Base-by-base conservation (phyloP, 805 yeast species). In the Middelhovenomyces tepae region DNA sequence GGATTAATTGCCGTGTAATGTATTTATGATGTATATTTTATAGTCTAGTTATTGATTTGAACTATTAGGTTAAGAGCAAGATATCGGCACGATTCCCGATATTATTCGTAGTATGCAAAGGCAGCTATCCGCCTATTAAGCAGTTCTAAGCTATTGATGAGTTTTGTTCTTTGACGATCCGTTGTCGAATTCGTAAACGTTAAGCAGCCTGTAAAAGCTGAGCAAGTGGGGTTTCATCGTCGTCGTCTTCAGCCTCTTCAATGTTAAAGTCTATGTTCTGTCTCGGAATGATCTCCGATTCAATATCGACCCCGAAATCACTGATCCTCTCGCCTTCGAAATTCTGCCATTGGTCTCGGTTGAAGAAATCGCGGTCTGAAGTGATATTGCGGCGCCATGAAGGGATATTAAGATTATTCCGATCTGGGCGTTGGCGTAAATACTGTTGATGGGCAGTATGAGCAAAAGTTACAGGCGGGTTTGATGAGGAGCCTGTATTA, bases 231-330 rank as follows among this genome's bases (percentile, higher is more conserved):
- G 30, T 10, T 22, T 22, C 23, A 21, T 23, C 10, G 13, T 23
- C 6, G 7, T 23, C 10, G 14, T n/a, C n/a, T n/a, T n/a, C n/a
- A n/a, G n/a, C n/a, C n/a, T n/a, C n/a, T n/a, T n/a, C n/a, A n/a
- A n/a, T n/a, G n/a, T n/a, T n/a, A n/a, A n/a, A n/a, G 9, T 5
- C 4, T 31, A 9, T 8, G 5, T 11, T 27, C 36, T 14, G 14
- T 26, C n/a, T 24, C 23, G 48, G 53, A 6, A 45, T 45, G 31
- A 56, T 64, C 46, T 77, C 86, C 2, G 75, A 74, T 1, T 73
- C 79, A 5, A 71, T 38, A 50, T 87, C 96, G 2, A 89, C 97
- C 0, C 97, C 97, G 53, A 74, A 87, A 56, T 85, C 95, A 24
- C 69, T 69, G 28, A 89, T 59, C 8, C 69, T 69, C 48, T 89